A percentile compares a stretch with the other conserved stretches of the same genome.
phyloP scores from a whole-genome alignment of 2,329 filamentous ascomycete species.

The Aspergillus pseudotamarii region DNA sequence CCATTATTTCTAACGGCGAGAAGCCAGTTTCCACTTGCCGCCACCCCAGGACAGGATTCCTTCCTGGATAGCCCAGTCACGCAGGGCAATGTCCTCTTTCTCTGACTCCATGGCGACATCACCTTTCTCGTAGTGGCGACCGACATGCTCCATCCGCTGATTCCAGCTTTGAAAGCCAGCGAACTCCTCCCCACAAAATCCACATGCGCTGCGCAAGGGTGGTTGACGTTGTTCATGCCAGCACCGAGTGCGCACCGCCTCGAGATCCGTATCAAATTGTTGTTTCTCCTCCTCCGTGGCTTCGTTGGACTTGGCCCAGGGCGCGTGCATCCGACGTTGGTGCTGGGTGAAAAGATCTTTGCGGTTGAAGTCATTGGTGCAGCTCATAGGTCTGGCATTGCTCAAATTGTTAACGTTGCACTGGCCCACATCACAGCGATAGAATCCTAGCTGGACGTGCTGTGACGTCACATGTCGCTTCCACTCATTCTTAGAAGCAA shows the following conservation, averaged over 20 bases:
- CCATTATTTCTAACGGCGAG: background rate
- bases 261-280: constrained; percentile 56
- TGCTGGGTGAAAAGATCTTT: constrained; percentile 93
- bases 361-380: constrained; percentile 75
- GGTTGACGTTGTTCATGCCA: constrained; percentile 62
- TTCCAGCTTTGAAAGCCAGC: background rate
- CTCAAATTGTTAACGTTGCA: constrained; percentile 44
- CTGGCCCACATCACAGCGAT: constrained; percentile 70
- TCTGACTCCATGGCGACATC: background rate
- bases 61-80: constrained; percentile 2
- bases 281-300: constrained; percentile 35
- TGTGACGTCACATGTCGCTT: constrained; percentile 84
- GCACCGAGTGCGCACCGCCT: constrained; percentile 61
- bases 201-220: constrained; percentile 64
- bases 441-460: constrained; percentile 75
- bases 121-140: background rate
- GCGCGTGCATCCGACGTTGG: constrained; percentile 79
- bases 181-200: constrained; percentile 54
- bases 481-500: constrained; percentile 90
- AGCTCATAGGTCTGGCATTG: background rate
- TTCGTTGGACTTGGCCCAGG: constrained; percentile 54
- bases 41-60: background rate
- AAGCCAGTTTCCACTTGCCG: background rate
- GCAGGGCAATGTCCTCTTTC: background rate
- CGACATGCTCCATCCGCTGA: constrained; percentile 6